Conservation (phyloP, 2,329 filamentous ascomycete species). For the Aspergillus puulaauensis region DNA sequence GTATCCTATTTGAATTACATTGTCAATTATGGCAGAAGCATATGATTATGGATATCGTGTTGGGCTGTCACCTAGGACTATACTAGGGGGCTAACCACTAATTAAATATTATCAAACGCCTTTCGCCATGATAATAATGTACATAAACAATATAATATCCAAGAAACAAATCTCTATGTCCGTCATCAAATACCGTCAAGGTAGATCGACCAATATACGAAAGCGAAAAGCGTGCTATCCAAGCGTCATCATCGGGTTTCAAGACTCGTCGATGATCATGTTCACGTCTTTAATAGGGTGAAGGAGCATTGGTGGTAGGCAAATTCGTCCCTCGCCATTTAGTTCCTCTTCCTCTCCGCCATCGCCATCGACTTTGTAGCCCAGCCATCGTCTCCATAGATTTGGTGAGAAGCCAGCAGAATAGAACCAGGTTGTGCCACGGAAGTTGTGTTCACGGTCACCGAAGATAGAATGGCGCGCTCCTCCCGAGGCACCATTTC, state of each 20-base stretch:
- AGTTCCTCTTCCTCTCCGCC: constrained; percentile 75
- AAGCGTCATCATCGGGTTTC: neutral
- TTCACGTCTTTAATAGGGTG: constrained; percentile 83
- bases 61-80: neutral
- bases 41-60: neutral
- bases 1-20: too few relatives aligned
- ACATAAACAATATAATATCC: neutral
- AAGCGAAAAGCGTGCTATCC: neutral
- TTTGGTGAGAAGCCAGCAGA: constrained; percentile 78
- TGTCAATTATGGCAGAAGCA: neutral
- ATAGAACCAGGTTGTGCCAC: constrained; percentile 89
- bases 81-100: neutral
- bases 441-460: constrained; percentile 85
- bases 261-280: constrained; percentile 44
- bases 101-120: neutral
- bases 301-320: constrained; percentile 81
- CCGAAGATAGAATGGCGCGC: constrained; percentile 72
- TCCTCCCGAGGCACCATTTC: constrained; percentile 73
- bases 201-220: neutral
- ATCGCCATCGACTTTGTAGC: constrained; percentile 74
- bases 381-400: constrained; percentile 83
- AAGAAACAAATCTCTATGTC: neutral
- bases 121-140: neutral
- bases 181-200: neutral
- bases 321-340: constrained; percentile 80